A percentile compares a stretch with the other conserved stretches of the same genome.
These are phyloP conservation scores for Selenicereus undatus DNA, from an alignment of 148 eudicot genomes.

Conservation along the genomic window DNA sequence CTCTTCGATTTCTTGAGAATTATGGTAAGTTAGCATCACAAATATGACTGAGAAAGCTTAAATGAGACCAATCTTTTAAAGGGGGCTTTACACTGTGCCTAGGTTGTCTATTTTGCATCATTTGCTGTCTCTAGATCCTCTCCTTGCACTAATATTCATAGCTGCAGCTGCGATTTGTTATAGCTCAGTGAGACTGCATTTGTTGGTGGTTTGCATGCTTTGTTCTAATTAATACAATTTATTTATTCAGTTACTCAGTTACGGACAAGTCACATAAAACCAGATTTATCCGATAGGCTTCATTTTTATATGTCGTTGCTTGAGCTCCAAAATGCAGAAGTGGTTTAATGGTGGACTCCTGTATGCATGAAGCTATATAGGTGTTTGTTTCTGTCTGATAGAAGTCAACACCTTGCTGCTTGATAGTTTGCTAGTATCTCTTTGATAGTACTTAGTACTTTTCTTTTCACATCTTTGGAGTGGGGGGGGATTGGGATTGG, in stretches of 20 bases:
- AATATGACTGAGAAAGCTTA: background rate
- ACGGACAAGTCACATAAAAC: background rate
- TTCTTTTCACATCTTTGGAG: too few relatives aligned
- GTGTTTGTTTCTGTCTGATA: background rate
- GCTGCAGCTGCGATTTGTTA: background rate
- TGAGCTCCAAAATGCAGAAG: background rate
- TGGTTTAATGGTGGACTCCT: background rate
- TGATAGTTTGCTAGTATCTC: background rate
- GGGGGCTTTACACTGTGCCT: too few relatives aligned
- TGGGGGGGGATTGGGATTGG: background rate
- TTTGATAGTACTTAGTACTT: background rate
- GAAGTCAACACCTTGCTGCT: background rate
- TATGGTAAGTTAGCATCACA: conserved; percentile 45
- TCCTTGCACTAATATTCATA: background rate
- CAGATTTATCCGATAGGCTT: background rate
- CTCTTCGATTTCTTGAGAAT: conserved; percentile 89
- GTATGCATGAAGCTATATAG: background rate
- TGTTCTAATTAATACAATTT: background rate
- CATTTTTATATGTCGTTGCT: conserved; percentile 6
- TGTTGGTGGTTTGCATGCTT: background rate
- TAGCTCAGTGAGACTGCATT: background rate
- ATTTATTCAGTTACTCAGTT: background rate
- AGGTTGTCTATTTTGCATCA: background rate
- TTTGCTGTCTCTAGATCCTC: background rate
- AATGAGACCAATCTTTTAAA: background rate